phyloP scores from a whole-genome alignment of 768 basidiomycete species.

The Phanerochaete sordida region DNA sequence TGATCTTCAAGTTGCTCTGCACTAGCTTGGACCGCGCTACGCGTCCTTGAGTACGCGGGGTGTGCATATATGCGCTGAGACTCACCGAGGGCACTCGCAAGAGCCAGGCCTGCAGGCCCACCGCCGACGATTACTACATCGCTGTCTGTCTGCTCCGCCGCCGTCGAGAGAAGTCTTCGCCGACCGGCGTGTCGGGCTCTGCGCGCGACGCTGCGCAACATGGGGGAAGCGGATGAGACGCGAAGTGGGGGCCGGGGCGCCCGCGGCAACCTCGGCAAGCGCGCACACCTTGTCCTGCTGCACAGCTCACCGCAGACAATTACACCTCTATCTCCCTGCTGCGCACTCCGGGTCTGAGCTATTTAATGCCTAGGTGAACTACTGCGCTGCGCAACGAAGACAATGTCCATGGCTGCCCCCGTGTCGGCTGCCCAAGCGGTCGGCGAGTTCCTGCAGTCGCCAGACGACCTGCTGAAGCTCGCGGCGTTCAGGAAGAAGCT shows the following conservation, averaged over 20 bases:
- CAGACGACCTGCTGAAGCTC: slow-evolving; percentile 90
- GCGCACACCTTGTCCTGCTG: neutral
- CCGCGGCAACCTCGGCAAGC: neutral
- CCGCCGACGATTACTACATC: slow-evolving; percentile 96
- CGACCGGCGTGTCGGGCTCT: neutral
- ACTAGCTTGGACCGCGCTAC: slow-evolving; percentile 53
- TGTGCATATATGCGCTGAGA: slow-evolving; percentile 5
- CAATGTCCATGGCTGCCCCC: slow-evolving; percentile 23
- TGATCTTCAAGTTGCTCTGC: slow-evolving; percentile 53
- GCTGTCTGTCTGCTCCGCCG: slow-evolving; percentile 40
- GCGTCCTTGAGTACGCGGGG: slow-evolving; percentile 3
- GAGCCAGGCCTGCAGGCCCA: slow-evolving; percentile 86
- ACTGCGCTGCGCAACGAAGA: neutral
- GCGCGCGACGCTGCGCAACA: neutral
- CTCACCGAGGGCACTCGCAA: slow-evolving; percentile 84
- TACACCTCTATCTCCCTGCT: neutral
- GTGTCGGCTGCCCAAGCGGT: slow-evolving; percentile 84
- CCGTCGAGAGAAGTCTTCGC: slow-evolving; percentile 7
- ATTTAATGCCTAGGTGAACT: neutral
- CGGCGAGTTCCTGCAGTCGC: slow-evolving; percentile 88
- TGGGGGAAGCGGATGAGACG: neutral
- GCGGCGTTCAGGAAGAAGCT: slow-evolving; percentile 88
- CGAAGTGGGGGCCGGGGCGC: neutral
- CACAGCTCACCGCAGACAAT: neutral
- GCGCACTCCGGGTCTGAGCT: neutral